These are phyloP conservation scores for Porcisia hertigi DNA, from an alignment of 208 protist genomes.

Conservation along the genomic window DNA sequence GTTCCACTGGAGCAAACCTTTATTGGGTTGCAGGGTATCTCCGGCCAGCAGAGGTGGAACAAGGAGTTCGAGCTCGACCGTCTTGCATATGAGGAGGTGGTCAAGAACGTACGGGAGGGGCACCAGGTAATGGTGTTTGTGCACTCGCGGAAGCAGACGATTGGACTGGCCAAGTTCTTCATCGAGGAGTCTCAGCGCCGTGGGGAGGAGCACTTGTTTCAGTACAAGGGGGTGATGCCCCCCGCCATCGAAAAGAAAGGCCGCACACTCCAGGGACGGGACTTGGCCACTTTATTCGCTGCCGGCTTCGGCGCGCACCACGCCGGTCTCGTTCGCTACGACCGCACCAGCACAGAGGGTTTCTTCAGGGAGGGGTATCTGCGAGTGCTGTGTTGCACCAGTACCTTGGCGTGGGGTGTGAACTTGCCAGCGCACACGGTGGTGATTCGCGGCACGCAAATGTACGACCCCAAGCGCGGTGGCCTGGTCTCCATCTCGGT, in stretches of 20 bases:
- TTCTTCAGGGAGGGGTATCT: conserved; percentile 95
- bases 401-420: conserved; percentile 99
- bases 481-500: conserved; percentile 96
- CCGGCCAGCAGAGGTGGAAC: conserved; percentile 34
- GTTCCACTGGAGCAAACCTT: conserved; percentile 97
- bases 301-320: conserved; percentile 96
- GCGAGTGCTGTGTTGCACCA: conserved; percentile 97
- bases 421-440: conserved; percentile 99
- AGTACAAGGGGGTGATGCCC: conserved; percentile 48
- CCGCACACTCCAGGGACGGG: conserved; percentile 71
- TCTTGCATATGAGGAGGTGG: conserved; percentile 81
- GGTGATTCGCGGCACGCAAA: conserved; percentile 97
- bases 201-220: conserved; percentile 67
- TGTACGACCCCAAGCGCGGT: conserved; percentile 96
- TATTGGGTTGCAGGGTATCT: conserved; percentile 86
- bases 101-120: conserved; percentile 85
- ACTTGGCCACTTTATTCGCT: conserved; percentile 89
- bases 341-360: conserved; percentile 95
- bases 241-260: conserved; percentile 49
- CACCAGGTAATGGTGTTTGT: conserved; percentile 99
- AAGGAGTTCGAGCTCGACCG: conserved; percentile 69
- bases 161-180: conserved; percentile 90
- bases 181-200: conserved; percentile 80
- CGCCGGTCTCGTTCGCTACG: conserved; percentile 95
- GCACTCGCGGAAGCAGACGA: conserved; percentile 97